phyloP scores from a whole-genome alignment of 1,284 basidiomycete species.

The Naganishia liquefaciens region DNA sequence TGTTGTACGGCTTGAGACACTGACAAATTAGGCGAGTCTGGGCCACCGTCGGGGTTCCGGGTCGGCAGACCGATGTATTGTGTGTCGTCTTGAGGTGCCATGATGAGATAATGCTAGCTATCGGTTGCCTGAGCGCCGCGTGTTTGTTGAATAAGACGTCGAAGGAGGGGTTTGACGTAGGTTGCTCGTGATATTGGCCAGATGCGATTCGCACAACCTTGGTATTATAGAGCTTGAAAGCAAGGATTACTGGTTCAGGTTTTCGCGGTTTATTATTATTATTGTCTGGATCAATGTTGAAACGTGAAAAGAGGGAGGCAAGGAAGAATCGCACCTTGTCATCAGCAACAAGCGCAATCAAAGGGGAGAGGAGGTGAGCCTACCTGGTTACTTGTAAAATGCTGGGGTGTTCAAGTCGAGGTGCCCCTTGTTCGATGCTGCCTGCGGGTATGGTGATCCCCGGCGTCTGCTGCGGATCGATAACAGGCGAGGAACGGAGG shows the following conservation, averaged over 20 bases:
- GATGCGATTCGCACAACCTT: too few species aligned
- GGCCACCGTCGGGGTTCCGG: conserved; percentile 20
- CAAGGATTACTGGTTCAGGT: background rate
- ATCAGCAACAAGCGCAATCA: background rate
- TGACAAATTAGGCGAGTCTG: conserved; percentile 26
- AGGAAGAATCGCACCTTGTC: background rate
- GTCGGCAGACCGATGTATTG: conserved; percentile 28
- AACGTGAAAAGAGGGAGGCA: background rate
- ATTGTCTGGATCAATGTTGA: background rate
- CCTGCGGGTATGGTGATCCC: background rate
- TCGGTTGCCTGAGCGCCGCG: too few species aligned
- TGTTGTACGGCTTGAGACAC: background rate
- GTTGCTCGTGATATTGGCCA: too few species aligned
- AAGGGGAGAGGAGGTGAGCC: too few species aligned
- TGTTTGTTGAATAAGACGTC: too few species aligned
- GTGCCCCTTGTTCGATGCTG: background rate
- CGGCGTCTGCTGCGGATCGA: conserved; percentile 9
- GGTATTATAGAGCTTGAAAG: too few species aligned
- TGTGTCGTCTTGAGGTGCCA: conserved; percentile 7
- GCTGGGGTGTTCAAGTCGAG: background rate
- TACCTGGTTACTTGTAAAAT: background rate
- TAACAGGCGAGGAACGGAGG: background rate
- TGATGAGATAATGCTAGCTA: conserved; percentile 4
- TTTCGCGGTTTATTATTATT: background rate
- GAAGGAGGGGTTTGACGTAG: too few species aligned